Evolutionary conservation across 2,329 filamentous ascomycete genomes (phyloP).

Genomic region (Penicillium italicum): DNA sequence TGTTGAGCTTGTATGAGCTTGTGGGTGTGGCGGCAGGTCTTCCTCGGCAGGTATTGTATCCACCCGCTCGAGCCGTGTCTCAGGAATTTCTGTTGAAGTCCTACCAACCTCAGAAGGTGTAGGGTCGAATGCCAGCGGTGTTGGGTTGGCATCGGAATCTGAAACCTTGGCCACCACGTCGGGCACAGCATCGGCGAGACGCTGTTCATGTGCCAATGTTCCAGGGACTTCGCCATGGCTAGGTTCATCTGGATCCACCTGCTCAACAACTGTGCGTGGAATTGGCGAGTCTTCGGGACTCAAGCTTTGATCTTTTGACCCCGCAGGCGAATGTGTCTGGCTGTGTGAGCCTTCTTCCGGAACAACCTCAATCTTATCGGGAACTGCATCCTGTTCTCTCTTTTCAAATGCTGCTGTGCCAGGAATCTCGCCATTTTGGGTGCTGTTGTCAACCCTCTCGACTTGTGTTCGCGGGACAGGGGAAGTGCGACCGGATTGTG

Average conservation of each 20-base stretch:
- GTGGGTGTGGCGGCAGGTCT: slow-evolving; percentile 28
- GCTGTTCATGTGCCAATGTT: slow-evolving; percentile 55
- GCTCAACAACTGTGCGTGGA: slow-evolving; percentile 60
- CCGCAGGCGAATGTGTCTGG: slow-evolving; percentile 41
- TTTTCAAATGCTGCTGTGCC: slow-evolving; percentile 60
- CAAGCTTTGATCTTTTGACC: slow-evolving; percentile 41
- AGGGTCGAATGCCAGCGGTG: slow-evolving; percentile 15
- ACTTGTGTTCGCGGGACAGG: slow-evolving; percentile 61
- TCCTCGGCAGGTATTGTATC: slow-evolving; percentile 39
- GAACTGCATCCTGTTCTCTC: slow-evolving; percentile 57
- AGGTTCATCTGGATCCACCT: slow-evolving; percentile 55
- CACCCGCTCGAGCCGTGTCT: slow-evolving; percentile 45
- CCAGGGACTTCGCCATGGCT: slow-evolving; percentile 61
- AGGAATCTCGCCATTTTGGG: slow-evolving; percentile 59
- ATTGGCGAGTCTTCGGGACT: slow-evolving; percentile 53
- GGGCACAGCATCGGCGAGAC: slow-evolving; percentile 57
- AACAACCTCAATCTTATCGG: slow-evolving; percentile 61
- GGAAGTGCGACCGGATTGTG: slow-evolving; percentile 45
- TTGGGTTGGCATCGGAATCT: slow-evolving; percentile 35
- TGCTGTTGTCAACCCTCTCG: slow-evolving; percentile 58
- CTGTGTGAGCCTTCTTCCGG: slow-evolving; percentile 44
- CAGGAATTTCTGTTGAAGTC: slow-evolving; percentile 34
- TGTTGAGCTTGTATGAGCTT: slow-evolving; percentile 39
- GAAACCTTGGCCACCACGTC: slow-evolving; percentile 54
- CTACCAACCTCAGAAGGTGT: slow-evolving; percentile 19